These are phyloP conservation scores for Sarocladium kiliense DNA, from an alignment of 2,329 filamentous ascomycete species.

Conservation along the genomic window DNA sequence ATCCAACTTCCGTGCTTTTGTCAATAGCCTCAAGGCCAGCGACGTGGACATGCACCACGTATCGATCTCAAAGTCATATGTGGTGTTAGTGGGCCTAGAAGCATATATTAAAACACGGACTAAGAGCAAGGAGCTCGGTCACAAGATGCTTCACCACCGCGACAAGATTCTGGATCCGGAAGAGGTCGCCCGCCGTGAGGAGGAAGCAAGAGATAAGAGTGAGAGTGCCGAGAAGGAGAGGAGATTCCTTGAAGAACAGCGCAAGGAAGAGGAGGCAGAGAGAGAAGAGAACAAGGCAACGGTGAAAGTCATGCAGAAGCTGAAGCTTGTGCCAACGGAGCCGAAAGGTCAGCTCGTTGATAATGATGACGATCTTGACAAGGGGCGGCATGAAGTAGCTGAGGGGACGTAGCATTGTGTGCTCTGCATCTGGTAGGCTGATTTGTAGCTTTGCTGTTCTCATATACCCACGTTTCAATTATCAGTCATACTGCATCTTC, in stretches of 20 bases:
- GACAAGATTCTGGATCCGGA: conserved; percentile 59
- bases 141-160: conserved; percentile 46
- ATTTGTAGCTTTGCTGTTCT: too few relatives aligned
- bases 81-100: conserved; percentile 77
- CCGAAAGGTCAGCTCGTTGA: conserved; percentile 19
- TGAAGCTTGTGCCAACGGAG: conserved; percentile 27
- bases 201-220: conserved; percentile 55
- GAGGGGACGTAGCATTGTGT: too few relatives aligned
- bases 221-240: conserved; percentile 52
- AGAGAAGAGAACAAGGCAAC: conserved; percentile 31
- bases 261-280: conserved; percentile 23
- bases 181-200: conserved; percentile 49
- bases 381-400: too few relatives aligned
- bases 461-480: too few relatives aligned
- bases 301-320: conserved; percentile 33
- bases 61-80: conserved; percentile 75
- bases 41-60: conserved; percentile 77
- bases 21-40: conserved; percentile 64
- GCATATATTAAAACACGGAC: conserved; percentile 66
- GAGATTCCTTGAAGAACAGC: conserved; percentile 34
- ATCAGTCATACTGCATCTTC: too few relatives aligned
- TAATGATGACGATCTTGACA: too few relatives aligned
- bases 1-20: conserved; percentile 77
- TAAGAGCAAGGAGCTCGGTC: conserved; percentile 52
- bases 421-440: too few relatives aligned